These are phyloP conservation scores for Elsinoe fawcettii DNA, from an alignment of 2,329 filamentous ascomycete genomes.

Conservation along the genomic window DNA sequence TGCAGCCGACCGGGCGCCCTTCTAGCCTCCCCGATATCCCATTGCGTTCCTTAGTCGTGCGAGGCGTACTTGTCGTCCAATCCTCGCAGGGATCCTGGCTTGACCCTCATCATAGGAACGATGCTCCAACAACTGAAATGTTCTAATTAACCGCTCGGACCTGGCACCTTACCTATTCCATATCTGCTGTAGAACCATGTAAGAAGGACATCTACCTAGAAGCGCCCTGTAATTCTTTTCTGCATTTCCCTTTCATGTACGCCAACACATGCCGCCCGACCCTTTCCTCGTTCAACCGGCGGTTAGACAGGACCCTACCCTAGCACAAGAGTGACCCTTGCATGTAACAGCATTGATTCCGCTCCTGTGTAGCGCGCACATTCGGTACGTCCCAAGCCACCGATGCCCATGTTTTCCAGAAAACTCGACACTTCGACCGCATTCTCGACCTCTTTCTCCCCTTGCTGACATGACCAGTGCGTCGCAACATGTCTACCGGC, in stretches of 20 bases:
- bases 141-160: conserved; percentile 25
- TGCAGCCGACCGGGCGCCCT: conserved; percentile 6
- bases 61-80: conserved; percentile 1
- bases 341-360: conserved; percentile 12
- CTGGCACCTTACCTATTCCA: conserved; percentile 20
- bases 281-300: conserved; percentile 6
- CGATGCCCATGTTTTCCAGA: conserved; percentile 9
- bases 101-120: conserved; percentile 1
- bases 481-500: conserved; percentile 34
- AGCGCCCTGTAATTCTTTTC: conserved; percentile 22
- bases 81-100: neutral
- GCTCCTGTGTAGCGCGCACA: conserved; percentile 26
- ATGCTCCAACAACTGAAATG: conserved; percentile 24
- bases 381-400: conserved; percentile 25
- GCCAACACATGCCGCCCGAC: conserved; percentile 12
- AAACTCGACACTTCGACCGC: conserved; percentile 16
- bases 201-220: conserved; percentile 19
- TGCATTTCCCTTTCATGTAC: conserved; percentile 14
- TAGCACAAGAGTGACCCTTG: neutral
- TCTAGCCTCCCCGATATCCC: conserved; percentile 11
- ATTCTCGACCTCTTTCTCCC: conserved; percentile 17
- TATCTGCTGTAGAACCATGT: conserved; percentile 15
- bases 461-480: conserved; percentile 19
- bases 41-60: conserved; percentile 8
- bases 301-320: neutral